Conservation (phyloP, 805 yeast species). For the Cyberlindnera euphorbiae region DNA sequence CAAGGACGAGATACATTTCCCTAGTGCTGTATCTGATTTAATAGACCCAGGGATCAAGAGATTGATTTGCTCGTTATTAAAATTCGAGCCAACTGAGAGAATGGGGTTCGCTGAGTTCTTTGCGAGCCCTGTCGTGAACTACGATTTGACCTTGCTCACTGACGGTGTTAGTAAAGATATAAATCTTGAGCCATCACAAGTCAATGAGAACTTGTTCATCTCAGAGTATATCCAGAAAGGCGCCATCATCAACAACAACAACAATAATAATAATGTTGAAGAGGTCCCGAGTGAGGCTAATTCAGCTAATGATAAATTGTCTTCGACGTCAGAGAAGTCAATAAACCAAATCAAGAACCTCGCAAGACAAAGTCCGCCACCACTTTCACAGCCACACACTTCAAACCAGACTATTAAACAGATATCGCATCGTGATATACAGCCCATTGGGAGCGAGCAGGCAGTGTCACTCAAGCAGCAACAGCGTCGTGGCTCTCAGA, state of each 20-base stretch:
- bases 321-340: too few species aligned
- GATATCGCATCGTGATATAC: slow-evolving; percentile 23
- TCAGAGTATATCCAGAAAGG: slow-evolving; percentile 64
- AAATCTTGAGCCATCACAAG: slow-evolving; percentile 53
- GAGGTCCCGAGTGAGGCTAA: too few species aligned
- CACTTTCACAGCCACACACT: neutral
- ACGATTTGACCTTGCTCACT: slow-evolving; percentile 38
- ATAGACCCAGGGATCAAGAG: slow-evolving; percentile 59
- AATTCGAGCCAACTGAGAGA: slow-evolving; percentile 81
- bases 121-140: slow-evolving; percentile 58
- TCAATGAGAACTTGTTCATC: slow-evolving; percentile 77
- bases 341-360: slow-evolving; percentile 4
- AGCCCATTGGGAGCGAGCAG: slow-evolving; percentile 18
- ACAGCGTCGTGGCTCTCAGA: slow-evolving; percentile 11
- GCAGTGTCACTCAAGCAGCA: slow-evolving; percentile 5
- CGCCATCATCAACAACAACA: slow-evolving; percentile 20
- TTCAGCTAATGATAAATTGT: too few species aligned
- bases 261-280: slow-evolving; percentile 6
- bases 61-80: slow-evolving; percentile 71
- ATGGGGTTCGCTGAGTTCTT: slow-evolving; percentile 88
- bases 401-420: slow-evolving; percentile 13
- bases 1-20: slow-evolving; percentile 75
- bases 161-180: slow-evolving; percentile 44
- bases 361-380: slow-evolving; percentile 8
- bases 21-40: slow-evolving; percentile 46